phyloP scores from a whole-genome alignment of 2,329 filamentous ascomycete species.

The Apiospora marii region DNA sequence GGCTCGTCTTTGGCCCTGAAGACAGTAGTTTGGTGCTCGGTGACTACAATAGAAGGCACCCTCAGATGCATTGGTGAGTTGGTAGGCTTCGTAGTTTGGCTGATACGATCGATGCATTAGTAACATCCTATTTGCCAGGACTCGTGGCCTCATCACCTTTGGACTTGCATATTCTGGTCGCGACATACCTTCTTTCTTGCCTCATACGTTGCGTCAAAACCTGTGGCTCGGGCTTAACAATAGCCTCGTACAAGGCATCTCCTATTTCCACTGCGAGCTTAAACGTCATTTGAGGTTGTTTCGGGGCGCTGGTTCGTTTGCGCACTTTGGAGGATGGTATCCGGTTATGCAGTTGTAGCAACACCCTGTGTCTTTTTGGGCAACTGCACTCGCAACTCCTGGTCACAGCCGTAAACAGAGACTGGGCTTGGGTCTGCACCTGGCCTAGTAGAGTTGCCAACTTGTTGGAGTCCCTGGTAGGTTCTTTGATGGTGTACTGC shows the following conservation, averaged over 20 bases:
- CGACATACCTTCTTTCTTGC: background rate
- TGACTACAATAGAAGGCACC: background rate
- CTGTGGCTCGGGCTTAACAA: background rate
- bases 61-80: background rate
- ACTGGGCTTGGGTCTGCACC: background rate
- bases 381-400: conserved; percentile 4
- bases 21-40: background rate
- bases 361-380: background rate
- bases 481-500: conserved; percentile 8
- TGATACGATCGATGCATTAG: background rate
- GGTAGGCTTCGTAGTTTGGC: no score
- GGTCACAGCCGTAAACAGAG: background rate
- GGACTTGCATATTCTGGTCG: background rate
- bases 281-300: background rate
- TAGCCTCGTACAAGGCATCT: background rate
- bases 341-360: background rate
- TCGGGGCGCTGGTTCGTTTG: background rate
- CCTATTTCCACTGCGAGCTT: background rate
- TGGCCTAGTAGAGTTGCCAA: background rate
- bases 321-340: background rate
- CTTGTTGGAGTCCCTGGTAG: conserved; percentile 9
- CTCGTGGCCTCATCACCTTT: no score
- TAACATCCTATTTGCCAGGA: background rate
- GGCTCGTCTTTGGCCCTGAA: background rate
- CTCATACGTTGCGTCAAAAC: background rate